Evolutionary conservation across 169 alveolate species (phyloP), one percentile per base, ranked within the genome.

Genomic region (Babesia gibsoni): DNA sequence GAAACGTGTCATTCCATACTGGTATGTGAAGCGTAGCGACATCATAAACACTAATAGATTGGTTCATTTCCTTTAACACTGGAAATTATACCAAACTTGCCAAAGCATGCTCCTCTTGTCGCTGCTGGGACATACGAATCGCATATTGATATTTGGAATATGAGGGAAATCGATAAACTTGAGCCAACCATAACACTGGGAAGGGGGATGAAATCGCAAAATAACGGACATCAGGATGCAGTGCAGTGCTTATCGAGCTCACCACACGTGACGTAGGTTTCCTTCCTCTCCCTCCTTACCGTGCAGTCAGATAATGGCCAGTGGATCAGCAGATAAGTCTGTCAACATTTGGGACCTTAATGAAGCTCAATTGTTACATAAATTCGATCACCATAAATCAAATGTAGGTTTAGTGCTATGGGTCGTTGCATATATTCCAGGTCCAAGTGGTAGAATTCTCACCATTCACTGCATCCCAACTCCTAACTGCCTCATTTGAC

Each of bases 371-470:
- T 67, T 68, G 43, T 8, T 67, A 43, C 67, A 67, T 16, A 20
- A 66, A 4, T 53, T 59, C 27, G 30, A 27, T 14, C 87, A 78
- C 33, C 87, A 78, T 41, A 78, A 35, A 10, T 42, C 63, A n/a
- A 73, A 73, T 25, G 83, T 69, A 22, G 25, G 82, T 29, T 25
- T 10, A 18, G 14, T 61, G 32, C 33, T 9, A 3, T 7, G 8
- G 63, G 63, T 36, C 10, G 23, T 10, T 16, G 4, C 5, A 46
- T 29, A 5, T 8, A 20, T 66, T 30, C 6, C 43, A 74, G 78
- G 84, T 78, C n/a, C 87, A 78, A 61, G 74, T 61, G 7, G 87
- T 78, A 43, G 43, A 43, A 30, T 78, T 72, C 68, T 41, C 66
- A 12, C 75, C 74, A 10, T 32, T 27, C 12, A 82, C 67, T 22